Evolutionary conservation across 139 green algal genomes (phyloP).

Genomic region (Axilococcus clingmanii): DNA sequence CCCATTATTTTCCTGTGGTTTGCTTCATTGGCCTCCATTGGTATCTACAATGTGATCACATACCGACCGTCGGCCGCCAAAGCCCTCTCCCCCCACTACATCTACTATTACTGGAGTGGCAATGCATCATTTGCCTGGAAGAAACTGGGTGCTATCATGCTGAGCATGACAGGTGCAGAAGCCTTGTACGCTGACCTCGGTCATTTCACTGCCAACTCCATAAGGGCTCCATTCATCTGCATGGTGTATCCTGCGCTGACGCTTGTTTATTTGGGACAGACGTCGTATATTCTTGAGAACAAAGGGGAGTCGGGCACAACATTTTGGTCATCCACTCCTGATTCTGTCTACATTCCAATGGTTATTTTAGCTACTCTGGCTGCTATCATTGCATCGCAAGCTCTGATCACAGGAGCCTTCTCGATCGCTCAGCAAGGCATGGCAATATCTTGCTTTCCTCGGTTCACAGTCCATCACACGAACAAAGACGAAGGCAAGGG

Average conservation of each 20-base stretch:
- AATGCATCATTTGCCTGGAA: slow-evolving; percentile 26
- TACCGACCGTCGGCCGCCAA: slow-evolving; percentile 8
- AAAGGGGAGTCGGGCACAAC: too few species aligned
- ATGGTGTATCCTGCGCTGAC: slow-evolving; percentile 47
- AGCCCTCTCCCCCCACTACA: slow-evolving; percentile 23
- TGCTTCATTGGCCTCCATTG: slow-evolving; percentile 24
- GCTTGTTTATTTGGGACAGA: slow-evolving; percentile 55
- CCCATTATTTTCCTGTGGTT: slow-evolving; percentile 45
- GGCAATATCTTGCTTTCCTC: slow-evolving; percentile 35
- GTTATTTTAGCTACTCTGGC: too few species aligned
- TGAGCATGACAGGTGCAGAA: slow-evolving; percentile 52
- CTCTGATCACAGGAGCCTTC: too few species aligned
- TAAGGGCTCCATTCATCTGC: slow-evolving; percentile 16
- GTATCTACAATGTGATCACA: slow-evolving; percentile 44
- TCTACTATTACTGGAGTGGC: slow-evolving; percentile 16
- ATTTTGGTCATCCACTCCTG: too few species aligned
- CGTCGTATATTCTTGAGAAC: slow-evolving; percentile 11
- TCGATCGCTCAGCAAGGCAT: too few species aligned
- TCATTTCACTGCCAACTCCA: slow-evolving; percentile 36
- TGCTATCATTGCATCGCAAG: too few species aligned
- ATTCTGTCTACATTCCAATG: too few species aligned
- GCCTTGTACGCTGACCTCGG: slow-evolving; percentile 61
- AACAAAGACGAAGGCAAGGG: slow-evolving; percentile 4
- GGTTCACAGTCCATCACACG: slow-evolving; percentile 32
- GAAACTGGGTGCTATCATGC: slow-evolving; percentile 38